Percentiles rank a stretch among this genome's conserved stretches.
These are phyloP conservation scores for Diaporthe ilicicola DNA, from an alignment of 2,329 filamentous ascomycete species.

Conservation along the genomic window DNA sequence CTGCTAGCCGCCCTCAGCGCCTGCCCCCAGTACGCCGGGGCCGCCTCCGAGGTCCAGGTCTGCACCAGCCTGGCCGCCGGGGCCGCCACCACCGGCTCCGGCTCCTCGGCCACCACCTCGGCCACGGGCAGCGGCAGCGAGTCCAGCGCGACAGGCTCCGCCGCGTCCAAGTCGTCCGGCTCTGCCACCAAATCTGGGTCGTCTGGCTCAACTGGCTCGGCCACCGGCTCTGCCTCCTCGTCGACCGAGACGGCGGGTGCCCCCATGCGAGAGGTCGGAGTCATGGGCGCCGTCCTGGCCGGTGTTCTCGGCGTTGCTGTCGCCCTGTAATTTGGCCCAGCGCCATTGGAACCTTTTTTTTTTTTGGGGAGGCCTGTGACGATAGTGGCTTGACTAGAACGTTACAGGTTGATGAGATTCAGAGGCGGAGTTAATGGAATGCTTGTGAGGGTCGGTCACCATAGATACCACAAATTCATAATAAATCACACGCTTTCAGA, in stretches of 20 bases:
- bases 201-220: conserved; percentile 6
- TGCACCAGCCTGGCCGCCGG: conserved; percentile 6
- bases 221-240: conserved; percentile 6
- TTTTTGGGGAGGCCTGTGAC: neutral
- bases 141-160: conserved; percentile 2
- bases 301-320: conserved; percentile 28
- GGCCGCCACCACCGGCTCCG: conserved; percentile 7
- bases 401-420: neutral
- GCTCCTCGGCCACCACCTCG: neutral
- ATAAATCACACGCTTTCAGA: neutral
- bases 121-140: conserved; percentile 11
- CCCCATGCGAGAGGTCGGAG: conserved; percentile 19
- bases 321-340: conserved; percentile 19
- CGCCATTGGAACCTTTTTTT: no score
- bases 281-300: conserved; percentile 27
- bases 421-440: neutral
- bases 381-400: neutral
- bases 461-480: conserved; percentile 1
- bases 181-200: conserved; percentile 13
- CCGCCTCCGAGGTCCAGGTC: conserved; percentile 24
- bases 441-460: neutral
- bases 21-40: conserved; percentile 38
- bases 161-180: conserved; percentile 21
- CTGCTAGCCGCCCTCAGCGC: conserved; percentile 36
- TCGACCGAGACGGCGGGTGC: conserved; percentile 24